A percentile compares a stretch with the other conserved stretches of the same genome.
phyloP scores from a whole-genome alignment of 306 rosid genomes.

The Prunus mongolica region DNA sequence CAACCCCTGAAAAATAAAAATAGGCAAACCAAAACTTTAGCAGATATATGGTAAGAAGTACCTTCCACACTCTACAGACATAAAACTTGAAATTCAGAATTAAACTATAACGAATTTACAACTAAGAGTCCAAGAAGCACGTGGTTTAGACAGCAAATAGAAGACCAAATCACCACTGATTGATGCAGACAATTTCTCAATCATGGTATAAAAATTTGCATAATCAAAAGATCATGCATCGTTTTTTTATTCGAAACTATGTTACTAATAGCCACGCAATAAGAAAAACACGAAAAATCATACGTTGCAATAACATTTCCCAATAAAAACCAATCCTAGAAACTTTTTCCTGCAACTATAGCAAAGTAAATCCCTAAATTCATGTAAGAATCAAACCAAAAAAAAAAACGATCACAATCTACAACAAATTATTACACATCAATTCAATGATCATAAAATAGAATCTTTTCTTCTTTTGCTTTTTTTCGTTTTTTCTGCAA shows the following conservation, averaged over 20 bases:
- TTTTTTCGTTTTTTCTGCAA: not conserved
- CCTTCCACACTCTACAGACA: not conserved
- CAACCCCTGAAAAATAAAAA: conserved; percentile 16
- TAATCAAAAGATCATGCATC: too few relatives aligned
- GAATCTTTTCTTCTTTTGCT: not conserved
- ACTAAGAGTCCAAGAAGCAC: not conserved
- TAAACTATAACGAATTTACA: not conserved
- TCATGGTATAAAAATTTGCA: too few relatives aligned
- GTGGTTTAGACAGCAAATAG: not conserved
- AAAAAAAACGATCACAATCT: not conserved
- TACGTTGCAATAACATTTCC: not conserved
- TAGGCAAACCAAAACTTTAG: not conserved
- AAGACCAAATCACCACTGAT: not conserved
- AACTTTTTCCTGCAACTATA: not conserved
- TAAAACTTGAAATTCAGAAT: not conserved
- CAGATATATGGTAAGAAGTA: not conserved
- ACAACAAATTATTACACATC: not conserved
- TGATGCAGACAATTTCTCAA: not conserved
- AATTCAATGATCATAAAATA: not conserved
- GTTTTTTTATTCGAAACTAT: too few relatives aligned
- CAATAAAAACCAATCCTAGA: not conserved
- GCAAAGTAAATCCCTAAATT: not conserved
- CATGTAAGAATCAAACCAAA: not conserved
- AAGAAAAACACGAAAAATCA: not conserved
- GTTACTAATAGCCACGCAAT: not conserved